Percentiles rank a stretch among this genome's conserved stretches.
These are phyloP conservation scores for Eutrema japonicum DNA, from an alignment of 345 rosid genomes.

Conservation along the genomic window DNA sequence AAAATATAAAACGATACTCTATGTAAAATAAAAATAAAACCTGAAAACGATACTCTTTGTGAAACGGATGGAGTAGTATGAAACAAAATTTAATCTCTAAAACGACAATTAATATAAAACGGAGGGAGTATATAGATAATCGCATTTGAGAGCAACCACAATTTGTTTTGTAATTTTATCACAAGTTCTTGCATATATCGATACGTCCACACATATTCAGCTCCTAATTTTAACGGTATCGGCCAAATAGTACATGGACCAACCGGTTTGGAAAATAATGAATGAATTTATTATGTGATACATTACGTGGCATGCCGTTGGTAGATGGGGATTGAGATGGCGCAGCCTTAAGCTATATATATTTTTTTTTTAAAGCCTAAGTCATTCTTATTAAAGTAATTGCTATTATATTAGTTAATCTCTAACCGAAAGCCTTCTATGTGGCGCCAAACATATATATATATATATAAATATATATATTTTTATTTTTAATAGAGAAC, in stretches of 20 bases:
- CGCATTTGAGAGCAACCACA: too few relatives aligned
- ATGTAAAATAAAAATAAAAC: too few relatives aligned
- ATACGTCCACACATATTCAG: background rate
- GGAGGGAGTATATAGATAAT: too few relatives aligned
- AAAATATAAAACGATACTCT: too few relatives aligned
- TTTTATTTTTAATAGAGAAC: too few relatives aligned
- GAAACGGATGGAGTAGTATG: too few relatives aligned
- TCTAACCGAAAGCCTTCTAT: slow-evolving; percentile 39
- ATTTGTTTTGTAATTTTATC: background rate
- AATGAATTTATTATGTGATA: background rate
- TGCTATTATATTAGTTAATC: slow-evolving; percentile 28
- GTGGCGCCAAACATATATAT: slow-evolving; percentile 27
- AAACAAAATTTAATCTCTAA: too few relatives aligned
- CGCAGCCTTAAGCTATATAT: slow-evolving; percentile 37
- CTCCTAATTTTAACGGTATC: slow-evolving; percentile 15
- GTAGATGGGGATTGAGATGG: slow-evolving; percentile 36
- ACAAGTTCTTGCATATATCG: background rate
- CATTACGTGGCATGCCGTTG: slow-evolving; percentile 38
- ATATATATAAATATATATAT: too few relatives aligned
- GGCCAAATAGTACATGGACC: slow-evolving; percentile 37
- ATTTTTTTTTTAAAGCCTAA: slow-evolving; percentile 31
- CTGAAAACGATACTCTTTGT: too few relatives aligned
- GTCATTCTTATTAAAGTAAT: slow-evolving; percentile 27
- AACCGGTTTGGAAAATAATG: slow-evolving; percentile 10
- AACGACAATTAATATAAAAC: too few relatives aligned